These are phyloP conservation scores for Datisca glomerata DNA, from an alignment of 306 rosid genomes.

Conservation along the genomic window DNA sequence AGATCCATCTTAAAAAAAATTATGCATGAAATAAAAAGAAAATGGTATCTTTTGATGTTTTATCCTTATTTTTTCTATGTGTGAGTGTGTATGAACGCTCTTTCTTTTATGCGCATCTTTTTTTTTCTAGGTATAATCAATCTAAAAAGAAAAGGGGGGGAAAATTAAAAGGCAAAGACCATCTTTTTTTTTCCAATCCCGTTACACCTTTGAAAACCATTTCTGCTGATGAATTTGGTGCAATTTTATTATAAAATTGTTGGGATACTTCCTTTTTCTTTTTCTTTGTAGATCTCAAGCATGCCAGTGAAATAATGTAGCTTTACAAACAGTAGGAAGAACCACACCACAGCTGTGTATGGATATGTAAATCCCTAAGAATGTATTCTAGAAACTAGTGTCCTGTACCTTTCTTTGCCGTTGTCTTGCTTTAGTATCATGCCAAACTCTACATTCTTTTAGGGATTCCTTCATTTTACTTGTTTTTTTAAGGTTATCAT, in stretches of 20 bases:
- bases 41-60: too few relatives aligned
- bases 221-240: conserved; percentile 55
- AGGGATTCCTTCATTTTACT: conserved; percentile 67
- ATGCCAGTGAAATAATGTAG: conserved; percentile 28
- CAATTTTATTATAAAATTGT: conserved; percentile 28
- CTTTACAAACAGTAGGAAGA: conserved; percentile 18
- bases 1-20: too few relatives aligned
- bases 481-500: conserved; percentile 6
- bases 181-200: conserved; percentile 36
- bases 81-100: too few relatives aligned
- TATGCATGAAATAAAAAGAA: too few relatives aligned
- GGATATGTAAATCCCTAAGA: conserved; percentile 71
- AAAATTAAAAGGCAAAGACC: conserved; percentile 36
- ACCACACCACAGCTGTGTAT: conserved; percentile 18
- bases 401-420: conserved; percentile 23
- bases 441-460: conserved; percentile 71
- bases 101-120: too few relatives aligned
- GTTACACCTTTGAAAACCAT: conserved; percentile 36
- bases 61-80: too few relatives aligned
- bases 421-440: conserved; percentile 72
- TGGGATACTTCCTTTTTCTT: conserved; percentile 11
- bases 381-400: conserved; percentile 35
- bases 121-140: conserved; percentile 4
- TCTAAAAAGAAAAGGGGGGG: conserved; percentile 2
- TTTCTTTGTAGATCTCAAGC: conserved; percentile 49